Conservation (phyloP, 73 alveolate species). For the Stentor coeruleus region DNA sequence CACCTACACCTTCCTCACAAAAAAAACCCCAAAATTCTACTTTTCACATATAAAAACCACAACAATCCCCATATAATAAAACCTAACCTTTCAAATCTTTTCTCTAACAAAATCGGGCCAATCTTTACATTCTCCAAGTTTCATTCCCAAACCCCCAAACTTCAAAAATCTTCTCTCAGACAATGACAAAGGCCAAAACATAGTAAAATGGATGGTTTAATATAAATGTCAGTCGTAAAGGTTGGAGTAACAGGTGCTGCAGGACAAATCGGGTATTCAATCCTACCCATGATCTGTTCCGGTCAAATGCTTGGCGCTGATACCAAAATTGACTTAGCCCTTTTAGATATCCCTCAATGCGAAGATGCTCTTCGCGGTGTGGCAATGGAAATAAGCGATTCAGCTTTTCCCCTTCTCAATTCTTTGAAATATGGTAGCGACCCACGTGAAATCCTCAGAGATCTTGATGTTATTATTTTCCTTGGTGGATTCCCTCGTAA, state of each 20-base stretch:
- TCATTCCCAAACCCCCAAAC: too few relatives aligned
- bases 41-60: too few relatives aligned
- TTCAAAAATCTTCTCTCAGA: too few relatives aligned
- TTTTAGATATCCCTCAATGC: slow-evolving; percentile 70
- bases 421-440: slow-evolving; percentile 65
- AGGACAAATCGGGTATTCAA: slow-evolving; percentile 77
- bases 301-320: slow-evolving; percentile 66
- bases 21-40: too few relatives aligned
- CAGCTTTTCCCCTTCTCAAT: slow-evolving; percentile 65
- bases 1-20: too few relatives aligned
- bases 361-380: slow-evolving; percentile 65
- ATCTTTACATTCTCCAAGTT: too few relatives aligned
- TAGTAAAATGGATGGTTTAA: too few relatives aligned
- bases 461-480: slow-evolving; percentile 74
- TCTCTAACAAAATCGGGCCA: too few relatives aligned
- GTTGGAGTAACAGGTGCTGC: slow-evolving; percentile 92
- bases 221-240: too few relatives aligned
- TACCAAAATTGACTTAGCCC: slow-evolving; percentile 49
- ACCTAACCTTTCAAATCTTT: too few relatives aligned
- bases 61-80: too few relatives aligned
- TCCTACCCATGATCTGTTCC: slow-evolving; percentile 61
- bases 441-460: slow-evolving; percentile 69
- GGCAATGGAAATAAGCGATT: slow-evolving; percentile 74
- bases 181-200: too few relatives aligned
- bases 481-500: slow-evolving; percentile 88